Percentiles rank a stretch among this genome's conserved stretches.
These are phyloP conservation scores for Phytophthora colocasiae DNA, from an alignment of 352 stramenopile species.

Conservation along the genomic window DNA sequence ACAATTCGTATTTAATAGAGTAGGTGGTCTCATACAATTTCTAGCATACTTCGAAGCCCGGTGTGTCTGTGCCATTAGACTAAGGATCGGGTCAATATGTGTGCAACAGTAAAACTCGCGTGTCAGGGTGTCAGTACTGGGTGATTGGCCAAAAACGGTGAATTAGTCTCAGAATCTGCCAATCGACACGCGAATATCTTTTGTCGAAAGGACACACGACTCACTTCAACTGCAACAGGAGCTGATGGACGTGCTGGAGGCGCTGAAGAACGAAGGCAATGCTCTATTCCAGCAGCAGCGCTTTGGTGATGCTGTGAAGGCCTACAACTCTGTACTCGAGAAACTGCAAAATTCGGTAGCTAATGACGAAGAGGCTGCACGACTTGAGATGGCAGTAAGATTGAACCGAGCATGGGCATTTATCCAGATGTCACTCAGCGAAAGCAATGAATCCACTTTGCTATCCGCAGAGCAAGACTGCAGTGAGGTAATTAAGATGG, in stretches of 20 bases:
- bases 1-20: constrained; percentile 28
- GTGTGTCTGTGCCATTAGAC: constrained; percentile 91
- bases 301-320: constrained; percentile 51
- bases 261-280: constrained; percentile 69
- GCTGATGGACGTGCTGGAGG: constrained; percentile 45
- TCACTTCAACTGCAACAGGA: constrained; percentile 3
- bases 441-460: constrained; percentile 12
- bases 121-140: constrained; percentile 90
- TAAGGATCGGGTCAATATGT: constrained; percentile 91
- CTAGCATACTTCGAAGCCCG: constrained; percentile 89
- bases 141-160: constrained; percentile 39
- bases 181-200: constrained; percentile 82
- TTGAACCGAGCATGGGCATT: constrained; percentile 73
- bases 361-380: constrained; percentile 11
- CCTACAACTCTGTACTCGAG: constrained; percentile 55
- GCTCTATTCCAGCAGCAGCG: constrained; percentile 54
- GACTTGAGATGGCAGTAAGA: constrained; percentile 57
- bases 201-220: constrained; percentile 23
- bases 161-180: constrained; percentile 82
- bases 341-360: neutral
- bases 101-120: constrained; percentile 71
- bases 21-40: constrained; percentile 4
- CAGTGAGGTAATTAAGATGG: constrained; percentile 60
- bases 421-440: constrained; percentile 37
- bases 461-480: constrained; percentile 76